Conservation (phyloP, 2,329 filamentous ascomycete species). For the Penicillium glabrum region DNA sequence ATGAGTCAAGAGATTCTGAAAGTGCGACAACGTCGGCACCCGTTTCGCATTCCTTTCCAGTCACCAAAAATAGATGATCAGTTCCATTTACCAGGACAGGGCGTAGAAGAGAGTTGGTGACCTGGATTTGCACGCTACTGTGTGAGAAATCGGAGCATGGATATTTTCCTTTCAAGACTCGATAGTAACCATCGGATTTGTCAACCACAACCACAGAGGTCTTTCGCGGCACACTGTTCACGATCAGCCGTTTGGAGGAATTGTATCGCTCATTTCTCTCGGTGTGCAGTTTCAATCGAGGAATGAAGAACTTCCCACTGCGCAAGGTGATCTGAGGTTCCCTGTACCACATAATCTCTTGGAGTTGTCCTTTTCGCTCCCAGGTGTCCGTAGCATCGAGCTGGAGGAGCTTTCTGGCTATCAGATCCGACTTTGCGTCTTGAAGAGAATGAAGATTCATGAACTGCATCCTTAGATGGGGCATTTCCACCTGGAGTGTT, state of each 20-base stretch:
- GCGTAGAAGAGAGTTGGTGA: conserved; percentile 14
- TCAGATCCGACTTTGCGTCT: not conserved
- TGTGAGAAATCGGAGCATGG: not conserved
- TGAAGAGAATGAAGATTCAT: conserved; percentile 13
- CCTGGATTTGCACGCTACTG: conserved; percentile 5
- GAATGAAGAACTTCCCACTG: conserved; percentile 26
- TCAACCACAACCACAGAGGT: conserved; percentile 3
- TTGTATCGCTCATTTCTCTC: conserved; percentile 25
- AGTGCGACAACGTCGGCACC: conserved; percentile 9
- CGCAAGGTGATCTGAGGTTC: conserved; percentile 30
- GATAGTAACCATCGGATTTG: conserved; percentile 6
- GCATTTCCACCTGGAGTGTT: conserved; percentile 21
- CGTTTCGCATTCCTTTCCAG: conserved; percentile 4
- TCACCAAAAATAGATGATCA: conserved; percentile 12
- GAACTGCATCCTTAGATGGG: conserved; percentile 19
- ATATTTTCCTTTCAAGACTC: conserved; percentile 6
- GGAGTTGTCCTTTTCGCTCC: conserved; percentile 10
- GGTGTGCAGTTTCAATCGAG: conserved; percentile 24
- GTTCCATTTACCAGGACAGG: conserved; percentile 8
- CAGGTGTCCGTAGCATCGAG: conserved; percentile 15
- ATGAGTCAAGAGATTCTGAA: conserved; percentile 12
- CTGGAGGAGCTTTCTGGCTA: conserved; percentile 17
- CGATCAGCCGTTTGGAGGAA: conserved; percentile 20
- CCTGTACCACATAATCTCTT: conserved; percentile 26
- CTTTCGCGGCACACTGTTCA: conserved; percentile 10